Evolutionary conservation across 2,329 filamentous ascomycete species (phyloP), one percentile per base, ranked within the genome.

Genomic region (Trichophyton benhamiae): DNA sequence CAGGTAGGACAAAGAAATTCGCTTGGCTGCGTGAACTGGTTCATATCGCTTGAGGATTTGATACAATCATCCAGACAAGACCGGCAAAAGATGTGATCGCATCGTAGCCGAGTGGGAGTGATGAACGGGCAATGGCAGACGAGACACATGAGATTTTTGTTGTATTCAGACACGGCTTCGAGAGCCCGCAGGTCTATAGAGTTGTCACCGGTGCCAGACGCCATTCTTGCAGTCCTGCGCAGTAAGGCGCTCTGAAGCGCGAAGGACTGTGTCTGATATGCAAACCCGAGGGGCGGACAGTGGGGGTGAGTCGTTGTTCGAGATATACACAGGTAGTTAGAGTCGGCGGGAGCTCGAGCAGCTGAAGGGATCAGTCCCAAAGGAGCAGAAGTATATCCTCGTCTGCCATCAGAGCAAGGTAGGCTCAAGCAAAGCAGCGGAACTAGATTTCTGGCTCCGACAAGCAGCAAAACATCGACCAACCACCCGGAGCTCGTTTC

Each of bases 91-190:
- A 82, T 80, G 72, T 86, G 83, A 65, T 85, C 82, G 71, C 83
- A 86, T 65, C 80, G 76, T 57, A 83, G 73, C 66, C 81, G 76
- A 52, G 84, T 77, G 0, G 83, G 83, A 59, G 79, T 74, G 60
- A 85, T 78, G 67, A 85, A 84, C 6, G 83, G 81, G 63, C 80
- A 82, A 68, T 83, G 82, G 70, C 83, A 86, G 65, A 86, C 86
- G 15, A 83, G 78, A 68, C 83, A 86, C 74, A 83, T 80, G 58
- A 86, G 76, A 67, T 86, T 84, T 63, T 77, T 77, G 68, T 86
- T 82, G 68, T 80, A 81, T 30, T 72, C 69, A 58, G 76, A 73
- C 62, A 83, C 77, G 72, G 83, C 83, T 62, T 86, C 83, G 66
- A 86, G 77, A 42, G 76, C 70, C 60, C 82, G 78, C 57, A 85